Evolutionary conservation across 768 basidiomycete genomes (phyloP).

Genomic region (Phylloporus arenicola): DNA sequence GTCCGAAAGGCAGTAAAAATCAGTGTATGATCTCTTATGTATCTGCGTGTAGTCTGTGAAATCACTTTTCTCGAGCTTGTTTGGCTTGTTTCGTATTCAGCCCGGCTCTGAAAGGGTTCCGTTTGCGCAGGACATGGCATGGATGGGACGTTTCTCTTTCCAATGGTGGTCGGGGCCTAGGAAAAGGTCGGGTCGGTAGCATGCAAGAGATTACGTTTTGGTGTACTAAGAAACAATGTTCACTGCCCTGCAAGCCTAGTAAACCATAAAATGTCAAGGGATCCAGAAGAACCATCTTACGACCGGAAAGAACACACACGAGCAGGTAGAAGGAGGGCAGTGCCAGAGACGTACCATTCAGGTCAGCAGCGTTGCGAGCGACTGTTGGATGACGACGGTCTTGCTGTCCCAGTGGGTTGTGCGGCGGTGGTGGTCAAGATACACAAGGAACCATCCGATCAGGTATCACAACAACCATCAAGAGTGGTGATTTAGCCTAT

Average conservation of each 20-base stretch:
- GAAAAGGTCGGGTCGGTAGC: too few species aligned
- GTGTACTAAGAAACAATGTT: constrained; percentile 66
- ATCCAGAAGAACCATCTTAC: constrained; percentile 35
- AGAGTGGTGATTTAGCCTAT: too few species aligned
- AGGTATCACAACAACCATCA: too few species aligned
- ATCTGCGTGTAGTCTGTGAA: too few species aligned
- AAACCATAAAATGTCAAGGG: neutral
- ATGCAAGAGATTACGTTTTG: too few species aligned
- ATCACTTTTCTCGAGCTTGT: too few species aligned
- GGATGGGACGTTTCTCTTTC: too few species aligned
- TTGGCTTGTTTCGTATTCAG: too few species aligned
- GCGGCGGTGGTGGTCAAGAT: constrained; percentile 3
- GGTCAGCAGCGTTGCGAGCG: constrained; percentile 54
- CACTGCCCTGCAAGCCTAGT: constrained; percentile 70
- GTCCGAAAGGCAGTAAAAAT: neutral
- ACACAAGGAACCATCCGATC: too few species aligned
- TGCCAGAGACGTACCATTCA: constrained; percentile 12
- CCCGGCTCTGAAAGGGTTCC: too few species aligned
- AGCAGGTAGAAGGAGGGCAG: constrained; percentile 3
- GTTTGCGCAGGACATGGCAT: too few species aligned
- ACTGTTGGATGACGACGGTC: constrained; percentile 69
- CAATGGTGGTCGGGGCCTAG: constrained; percentile 91
- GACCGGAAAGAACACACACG: constrained; percentile 35
- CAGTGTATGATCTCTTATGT: too few species aligned
- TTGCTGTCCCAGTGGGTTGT: constrained; percentile 63